Evolutionary conservation across 495 filamentous ascomycete species (phyloP).

Genomic region (Hypoxylon perforatum): DNA sequence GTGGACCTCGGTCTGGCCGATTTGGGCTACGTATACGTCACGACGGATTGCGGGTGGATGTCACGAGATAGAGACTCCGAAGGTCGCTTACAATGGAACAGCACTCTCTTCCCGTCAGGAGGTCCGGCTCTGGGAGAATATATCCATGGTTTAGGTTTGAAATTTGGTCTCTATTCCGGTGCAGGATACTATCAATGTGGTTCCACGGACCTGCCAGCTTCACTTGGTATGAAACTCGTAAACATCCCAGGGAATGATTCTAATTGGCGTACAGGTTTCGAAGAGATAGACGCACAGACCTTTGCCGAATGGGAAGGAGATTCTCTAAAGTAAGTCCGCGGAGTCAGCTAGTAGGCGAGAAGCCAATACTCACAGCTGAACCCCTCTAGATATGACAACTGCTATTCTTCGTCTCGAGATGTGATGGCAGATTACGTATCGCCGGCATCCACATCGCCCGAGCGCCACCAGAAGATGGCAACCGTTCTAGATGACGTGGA

Average conservation of each 20-base stretch:
- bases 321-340: slow-evolving; percentile 59
- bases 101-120: slow-evolving; percentile 61
- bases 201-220: slow-evolving; percentile 43
- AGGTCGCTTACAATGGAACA: slow-evolving; percentile 65
- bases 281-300: slow-evolving; percentile 59
- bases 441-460: slow-evolving; percentile 47
- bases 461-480: slow-evolving; percentile 50
- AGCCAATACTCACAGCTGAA: slow-evolving; percentile 42
- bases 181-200: slow-evolving; percentile 56
- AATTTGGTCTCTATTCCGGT: slow-evolving; percentile 68
- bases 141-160: slow-evolving; percentile 59
- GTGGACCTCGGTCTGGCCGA: slow-evolving; percentile 62
- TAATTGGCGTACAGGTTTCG: slow-evolving; percentile 50
- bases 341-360: slow-evolving; percentile 49
- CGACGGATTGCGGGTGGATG: slow-evolving; percentile 68
- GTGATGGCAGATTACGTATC: slow-evolving; percentile 56
- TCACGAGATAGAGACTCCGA: slow-evolving; percentile 54
- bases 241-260: background rate
- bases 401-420: slow-evolving; percentile 58
- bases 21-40: slow-evolving; percentile 66
- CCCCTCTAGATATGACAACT: slow-evolving; percentile 64
- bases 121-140: slow-evolving; percentile 61
- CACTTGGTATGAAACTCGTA: slow-evolving; percentile 29
- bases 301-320: slow-evolving; percentile 62
- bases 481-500: slow-evolving; percentile 36